A percentile compares a stretch with the other conserved stretches of the same genome.
phyloP scores from a whole-genome alignment of 164 flowering plant species.

The Echeveria elegans region DNA sequence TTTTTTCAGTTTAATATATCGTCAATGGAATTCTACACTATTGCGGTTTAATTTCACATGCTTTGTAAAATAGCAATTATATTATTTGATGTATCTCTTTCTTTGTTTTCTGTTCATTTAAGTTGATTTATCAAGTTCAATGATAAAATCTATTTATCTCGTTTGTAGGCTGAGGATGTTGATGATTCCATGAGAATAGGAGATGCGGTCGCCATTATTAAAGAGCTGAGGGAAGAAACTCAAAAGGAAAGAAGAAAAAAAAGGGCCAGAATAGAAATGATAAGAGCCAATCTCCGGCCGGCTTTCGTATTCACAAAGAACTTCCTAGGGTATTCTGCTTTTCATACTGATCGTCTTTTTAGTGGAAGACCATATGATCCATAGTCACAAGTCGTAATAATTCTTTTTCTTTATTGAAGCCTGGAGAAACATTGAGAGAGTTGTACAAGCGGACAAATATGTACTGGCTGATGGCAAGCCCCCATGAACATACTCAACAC shows the following conservation, averaged over 20 bases:
- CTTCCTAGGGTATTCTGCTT: constrained; percentile 64
- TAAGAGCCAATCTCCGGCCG: constrained; percentile 95
- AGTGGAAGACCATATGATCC: background rate
- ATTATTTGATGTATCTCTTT: background rate
- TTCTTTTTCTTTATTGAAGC: constrained; percentile 33
- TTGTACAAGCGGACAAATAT: constrained; percentile 76
- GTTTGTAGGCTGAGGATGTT: constrained; percentile 27
- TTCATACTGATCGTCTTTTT: background rate
- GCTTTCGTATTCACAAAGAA: constrained; percentile 92
- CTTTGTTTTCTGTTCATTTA: background rate
- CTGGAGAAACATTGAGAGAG: constrained; percentile 92
- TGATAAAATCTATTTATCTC: constrained; percentile 1
- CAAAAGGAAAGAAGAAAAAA: constrained; percentile 90
- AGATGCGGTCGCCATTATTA: constrained; percentile 81
- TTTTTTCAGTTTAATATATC: no score
- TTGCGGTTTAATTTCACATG: background rate
- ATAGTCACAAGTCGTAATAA: background rate
- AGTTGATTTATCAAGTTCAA: background rate
- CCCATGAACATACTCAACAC: constrained; percentile 97
- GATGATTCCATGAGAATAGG: constrained; percentile 40
- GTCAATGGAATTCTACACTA: no score
- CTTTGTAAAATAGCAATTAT: background rate
- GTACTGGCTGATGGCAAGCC: constrained; percentile 99
- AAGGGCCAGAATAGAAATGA: constrained; percentile 84
- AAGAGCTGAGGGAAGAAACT: constrained; percentile 71